A percentile compares a stretch with the other conserved stretches of the same genome.
Evolutionary conservation across 2,329 filamentous ascomycete species (phyloP).

Genomic region (Paraconiothyrium sp.): DNA sequence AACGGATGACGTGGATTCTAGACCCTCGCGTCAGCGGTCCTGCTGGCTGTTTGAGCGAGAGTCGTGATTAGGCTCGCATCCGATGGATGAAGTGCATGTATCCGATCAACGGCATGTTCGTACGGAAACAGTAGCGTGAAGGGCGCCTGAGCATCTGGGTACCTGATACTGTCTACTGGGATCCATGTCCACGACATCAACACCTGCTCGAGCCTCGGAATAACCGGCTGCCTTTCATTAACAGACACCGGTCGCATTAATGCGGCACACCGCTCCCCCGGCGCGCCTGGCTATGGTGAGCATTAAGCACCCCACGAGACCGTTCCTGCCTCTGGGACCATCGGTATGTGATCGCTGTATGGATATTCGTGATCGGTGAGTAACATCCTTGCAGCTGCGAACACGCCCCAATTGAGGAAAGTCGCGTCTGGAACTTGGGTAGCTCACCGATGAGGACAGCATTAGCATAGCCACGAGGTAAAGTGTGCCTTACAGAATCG

Average conservation of each 20-base stretch:
- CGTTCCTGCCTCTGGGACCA: background rate
- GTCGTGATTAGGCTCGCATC: background rate
- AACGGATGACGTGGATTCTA: background rate
- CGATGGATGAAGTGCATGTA: background rate
- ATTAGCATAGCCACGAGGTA: slow-evolving; percentile 27
- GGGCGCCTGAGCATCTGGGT: background rate
- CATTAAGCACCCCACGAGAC: slow-evolving; percentile 1
- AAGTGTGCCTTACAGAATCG: slow-evolving; percentile 12
- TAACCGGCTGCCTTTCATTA: background rate
- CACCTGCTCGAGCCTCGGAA: background rate
- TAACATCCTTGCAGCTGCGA: slow-evolving; percentile 5
- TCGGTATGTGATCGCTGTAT: slow-evolving; percentile 7
- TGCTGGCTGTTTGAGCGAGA: background rate
- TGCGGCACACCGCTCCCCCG: background rate
- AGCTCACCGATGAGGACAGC: slow-evolving; percentile 30
- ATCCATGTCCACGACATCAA: background rate
- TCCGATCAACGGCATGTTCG: background rate
- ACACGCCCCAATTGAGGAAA: slow-evolving; percentile 2
- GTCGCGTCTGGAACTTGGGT: background rate
- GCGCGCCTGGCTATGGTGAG: background rate
- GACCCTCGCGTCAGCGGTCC: background rate
- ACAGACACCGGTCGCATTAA: background rate
- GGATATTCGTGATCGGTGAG: slow-evolving; percentile 15
- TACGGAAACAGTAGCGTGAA: background rate
- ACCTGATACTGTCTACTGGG: too few relatives aligned